A percentile compares a stretch with the other conserved stretches of the same genome.
Evolutionary conservation across 805 yeast species (phyloP).

Genomic region (Grigorovia jiainica): DNA sequence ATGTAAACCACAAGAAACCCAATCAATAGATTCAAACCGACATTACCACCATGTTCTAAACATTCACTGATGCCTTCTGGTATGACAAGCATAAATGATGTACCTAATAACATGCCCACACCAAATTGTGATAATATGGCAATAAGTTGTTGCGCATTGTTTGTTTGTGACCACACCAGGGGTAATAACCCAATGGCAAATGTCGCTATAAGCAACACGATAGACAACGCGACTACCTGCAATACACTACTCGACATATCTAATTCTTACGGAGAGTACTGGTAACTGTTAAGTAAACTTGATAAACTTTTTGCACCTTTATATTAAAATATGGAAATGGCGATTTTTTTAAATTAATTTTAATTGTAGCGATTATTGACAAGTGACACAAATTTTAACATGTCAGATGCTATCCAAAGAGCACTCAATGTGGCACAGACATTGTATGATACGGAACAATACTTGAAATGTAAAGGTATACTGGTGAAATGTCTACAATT

Average conservation of each 20-base stretch:
- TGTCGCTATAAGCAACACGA: slow-evolving; percentile 17
- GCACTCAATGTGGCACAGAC: slow-evolving; percentile 23
- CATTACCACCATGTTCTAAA: slow-evolving; percentile 25
- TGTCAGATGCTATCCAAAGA: slow-evolving; percentile 15
- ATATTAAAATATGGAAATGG: no score
- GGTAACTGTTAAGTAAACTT: no score
- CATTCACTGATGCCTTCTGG: slow-evolving; percentile 48
- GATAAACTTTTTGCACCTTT: no score
- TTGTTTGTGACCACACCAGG: slow-evolving; percentile 2
- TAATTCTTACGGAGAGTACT: no score
- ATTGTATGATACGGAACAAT: slow-evolving; percentile 19
- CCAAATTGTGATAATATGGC: slow-evolving; percentile 40
- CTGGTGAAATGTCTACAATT: slow-evolving; percentile 21
- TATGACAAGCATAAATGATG: slow-evolving; percentile 43
- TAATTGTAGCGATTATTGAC: neutral
- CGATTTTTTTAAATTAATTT: neutral
- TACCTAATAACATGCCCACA: slow-evolving; percentile 46
- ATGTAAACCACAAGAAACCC: slow-evolving; percentile 44
- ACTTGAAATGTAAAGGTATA: slow-evolving; percentile 18
- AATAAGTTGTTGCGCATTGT: slow-evolving; percentile 4
- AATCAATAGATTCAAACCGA: slow-evolving; percentile 39
- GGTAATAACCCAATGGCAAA: slow-evolving; percentile 25
- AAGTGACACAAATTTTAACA: neutral
- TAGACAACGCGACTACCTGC: slow-evolving; percentile 7
- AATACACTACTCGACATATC: neutral